Percentiles rank a stretch among this genome's conserved stretches.
phyloP scores from a whole-genome alignment of 768 basidiomycete species.

The Roridomyces roridus region DNA sequence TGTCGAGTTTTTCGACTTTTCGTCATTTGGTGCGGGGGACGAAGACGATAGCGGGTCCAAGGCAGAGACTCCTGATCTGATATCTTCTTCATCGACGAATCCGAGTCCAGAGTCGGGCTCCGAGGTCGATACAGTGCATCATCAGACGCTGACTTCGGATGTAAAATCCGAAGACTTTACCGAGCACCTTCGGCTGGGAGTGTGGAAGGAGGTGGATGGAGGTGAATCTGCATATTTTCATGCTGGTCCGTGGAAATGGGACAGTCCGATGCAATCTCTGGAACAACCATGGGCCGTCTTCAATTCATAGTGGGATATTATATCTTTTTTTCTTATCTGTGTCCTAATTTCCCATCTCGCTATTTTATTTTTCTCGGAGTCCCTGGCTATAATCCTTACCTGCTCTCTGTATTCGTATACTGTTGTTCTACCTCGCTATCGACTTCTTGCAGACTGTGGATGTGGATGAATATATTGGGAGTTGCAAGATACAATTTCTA shows the following conservation, averaged over 20 bases:
- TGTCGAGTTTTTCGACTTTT: conserved; percentile 73
- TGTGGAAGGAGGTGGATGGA: conserved; percentile 76
- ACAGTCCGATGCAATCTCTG: conserved; percentile 64
- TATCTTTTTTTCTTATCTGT: conserved; percentile 43
- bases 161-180: conserved; percentile 59
- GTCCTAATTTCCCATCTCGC: conserved; percentile 31
- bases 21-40: conserved; percentile 59
- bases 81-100: conserved; percentile 74
- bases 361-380: conserved; percentile 46
- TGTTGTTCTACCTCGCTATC: conserved; percentile 69
- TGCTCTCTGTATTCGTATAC: conserved; percentile 59
- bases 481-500: conserved; percentile 7
- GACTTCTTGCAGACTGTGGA: conserved; percentile 45
- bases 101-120: conserved; percentile 79
- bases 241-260: conserved; percentile 73
- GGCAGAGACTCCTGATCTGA: conserved; percentile 76
- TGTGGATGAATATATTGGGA: conserved; percentile 15
- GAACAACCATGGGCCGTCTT: conserved; percentile 81
- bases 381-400: conserved; percentile 44
- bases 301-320: conserved; percentile 54
- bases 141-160: conserved; percentile 51
- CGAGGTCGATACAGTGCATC: conserved; percentile 60
- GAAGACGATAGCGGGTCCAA: conserved; percentile 69
- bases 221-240: conserved; percentile 77
- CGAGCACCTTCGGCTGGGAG: conserved; percentile 62